Percentiles rank a stretch among this genome's conserved stretches.
These are phyloP conservation scores for Recurvomyces mirabilis DNA, from an alignment of 495 filamentous ascomycete genomes.

Conservation along the genomic window DNA sequence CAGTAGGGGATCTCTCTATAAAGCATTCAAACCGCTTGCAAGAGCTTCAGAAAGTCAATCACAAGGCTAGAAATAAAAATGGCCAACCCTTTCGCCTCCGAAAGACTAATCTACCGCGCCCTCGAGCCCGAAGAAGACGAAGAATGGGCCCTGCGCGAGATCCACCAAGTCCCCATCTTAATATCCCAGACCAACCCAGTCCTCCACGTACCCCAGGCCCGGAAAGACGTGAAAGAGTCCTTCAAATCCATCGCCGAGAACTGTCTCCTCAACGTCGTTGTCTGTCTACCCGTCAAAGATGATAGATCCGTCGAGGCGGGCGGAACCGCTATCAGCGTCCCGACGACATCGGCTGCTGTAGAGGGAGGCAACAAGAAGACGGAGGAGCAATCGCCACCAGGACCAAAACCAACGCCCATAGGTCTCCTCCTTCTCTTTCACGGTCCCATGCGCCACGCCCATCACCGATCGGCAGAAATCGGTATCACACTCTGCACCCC, in stretches of 20 bases:
- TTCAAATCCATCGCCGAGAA: slow-evolving; percentile 22
- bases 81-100: no score
- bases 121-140: slow-evolving; percentile 12
- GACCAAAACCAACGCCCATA: no score
- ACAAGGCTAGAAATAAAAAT: no score
- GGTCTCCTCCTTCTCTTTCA: no score
- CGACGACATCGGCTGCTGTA: slow-evolving; percentile 23
- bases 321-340: background rate
- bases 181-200: slow-evolving; percentile 19
- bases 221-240: background rate
- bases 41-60: no score
- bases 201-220: slow-evolving; percentile 23
- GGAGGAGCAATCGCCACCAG: no score
- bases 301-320: no score
- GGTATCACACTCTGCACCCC: slow-evolving; percentile 31
- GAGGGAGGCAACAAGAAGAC: slow-evolving; percentile 18
- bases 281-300: slow-evolving; percentile 29
- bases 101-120: slow-evolving; percentile 30
- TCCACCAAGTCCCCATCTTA: slow-evolving; percentile 30
- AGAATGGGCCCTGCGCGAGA: slow-evolving; percentile 37
- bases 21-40: no score
- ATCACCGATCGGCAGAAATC: slow-evolving; percentile 36
- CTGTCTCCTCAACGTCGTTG: slow-evolving; percentile 31
- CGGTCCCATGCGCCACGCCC: no score
- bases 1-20: no score